A percentile compares a stretch with the other conserved stretches of the same genome.
Conservation (phyloP, 2,329 filamentous ascomycete species). For the Fonsecaea multimorphosa region DNA sequence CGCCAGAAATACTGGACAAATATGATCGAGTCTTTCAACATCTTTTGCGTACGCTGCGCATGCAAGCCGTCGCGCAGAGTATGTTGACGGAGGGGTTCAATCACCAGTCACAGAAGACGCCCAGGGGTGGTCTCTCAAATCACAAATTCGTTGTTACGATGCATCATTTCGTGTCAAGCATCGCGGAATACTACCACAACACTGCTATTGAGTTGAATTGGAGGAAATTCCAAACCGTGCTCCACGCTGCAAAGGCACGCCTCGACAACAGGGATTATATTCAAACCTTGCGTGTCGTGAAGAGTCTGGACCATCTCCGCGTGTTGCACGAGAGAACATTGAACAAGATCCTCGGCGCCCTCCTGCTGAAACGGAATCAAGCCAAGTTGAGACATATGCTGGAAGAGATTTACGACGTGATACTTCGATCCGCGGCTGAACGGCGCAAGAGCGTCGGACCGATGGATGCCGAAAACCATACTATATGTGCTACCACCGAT, state of each 20-base stretch:
- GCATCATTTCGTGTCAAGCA: slow-evolving; percentile 75
- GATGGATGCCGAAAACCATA: not conserved
- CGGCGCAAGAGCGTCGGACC: slow-evolving; percentile 36
- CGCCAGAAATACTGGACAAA: slow-evolving; percentile 70
- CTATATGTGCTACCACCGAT: slow-evolving; percentile 46
- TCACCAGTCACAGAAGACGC: slow-evolving; percentile 23
- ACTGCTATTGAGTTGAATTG: slow-evolving; percentile 76
- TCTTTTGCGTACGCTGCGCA: slow-evolving; percentile 75
- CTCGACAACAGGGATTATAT: slow-evolving; percentile 57
- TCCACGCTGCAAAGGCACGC: slow-evolving; percentile 67
- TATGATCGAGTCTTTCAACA: slow-evolving; percentile 87
- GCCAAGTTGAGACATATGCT: slow-evolving; percentile 73
- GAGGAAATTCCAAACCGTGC: slow-evolving; percentile 69
- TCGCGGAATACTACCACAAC: slow-evolving; percentile 81
- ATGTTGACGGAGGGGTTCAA: slow-evolving; percentile 37
- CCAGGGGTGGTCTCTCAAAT: slow-evolving; percentile 41
- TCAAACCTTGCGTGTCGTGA: slow-evolving; percentile 55
- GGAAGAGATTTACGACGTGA: slow-evolving; percentile 74
- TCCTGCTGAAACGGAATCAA: slow-evolving; percentile 77
- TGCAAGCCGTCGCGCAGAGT: slow-evolving; percentile 71
- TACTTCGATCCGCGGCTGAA: slow-evolving; percentile 70
- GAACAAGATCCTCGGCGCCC: slow-evolving; percentile 74
- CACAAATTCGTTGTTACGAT: slow-evolving; percentile 75
- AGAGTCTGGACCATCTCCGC: slow-evolving; percentile 71
- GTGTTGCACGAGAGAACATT: slow-evolving; percentile 74